Evolutionary conservation across 1,284 basidiomycete genomes (phyloP).

Genomic region (Mycosarcoma mackinlayi): DNA sequence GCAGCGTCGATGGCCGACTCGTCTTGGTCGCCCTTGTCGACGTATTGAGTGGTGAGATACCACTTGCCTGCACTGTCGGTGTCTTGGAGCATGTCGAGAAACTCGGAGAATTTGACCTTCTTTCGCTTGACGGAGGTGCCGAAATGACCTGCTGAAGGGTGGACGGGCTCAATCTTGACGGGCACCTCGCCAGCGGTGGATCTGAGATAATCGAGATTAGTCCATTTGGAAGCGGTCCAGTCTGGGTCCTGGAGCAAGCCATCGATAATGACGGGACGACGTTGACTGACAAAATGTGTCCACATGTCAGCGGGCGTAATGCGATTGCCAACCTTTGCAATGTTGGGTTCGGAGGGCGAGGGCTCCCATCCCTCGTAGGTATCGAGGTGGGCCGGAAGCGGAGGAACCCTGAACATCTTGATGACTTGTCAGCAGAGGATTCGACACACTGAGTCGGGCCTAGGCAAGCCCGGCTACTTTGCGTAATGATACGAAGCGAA

Average conservation of each 20-base stretch:
- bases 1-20: conserved; percentile 36
- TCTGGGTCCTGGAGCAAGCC: conserved; percentile 49
- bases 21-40: conserved; percentile 37
- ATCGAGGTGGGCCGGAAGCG: conserved; percentile 34
- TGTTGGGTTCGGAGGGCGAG: conserved; percentile 11
- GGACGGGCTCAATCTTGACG: conserved; percentile 66
- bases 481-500: neutral
- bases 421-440: neutral
- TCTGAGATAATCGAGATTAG: conserved; percentile 55
- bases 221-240: conserved; percentile 59
- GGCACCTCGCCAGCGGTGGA: conserved; percentile 45
- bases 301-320: conserved; percentile 56
- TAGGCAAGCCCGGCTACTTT: too few relatives aligned
- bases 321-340: conserved; percentile 20
- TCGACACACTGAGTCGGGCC: too few relatives aligned
- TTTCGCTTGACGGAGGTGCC: conserved; percentile 57
- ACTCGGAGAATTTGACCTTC: conserved; percentile 47
- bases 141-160: conserved; percentile 54
- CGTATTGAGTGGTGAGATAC: conserved; percentile 67
- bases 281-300: conserved; percentile 51
- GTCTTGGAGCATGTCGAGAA: conserved; percentile 55
- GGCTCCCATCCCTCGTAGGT: conserved; percentile 37
- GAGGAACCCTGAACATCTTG: conserved; percentile 31
- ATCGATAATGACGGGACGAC: conserved; percentile 61
- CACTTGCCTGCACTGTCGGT: conserved; percentile 44